Evolutionary conservation across 495 filamentous ascomycete species (phyloP), one percentile per base, ranked within the genome.

Genomic region (Alectoria sarmentosa): DNA sequence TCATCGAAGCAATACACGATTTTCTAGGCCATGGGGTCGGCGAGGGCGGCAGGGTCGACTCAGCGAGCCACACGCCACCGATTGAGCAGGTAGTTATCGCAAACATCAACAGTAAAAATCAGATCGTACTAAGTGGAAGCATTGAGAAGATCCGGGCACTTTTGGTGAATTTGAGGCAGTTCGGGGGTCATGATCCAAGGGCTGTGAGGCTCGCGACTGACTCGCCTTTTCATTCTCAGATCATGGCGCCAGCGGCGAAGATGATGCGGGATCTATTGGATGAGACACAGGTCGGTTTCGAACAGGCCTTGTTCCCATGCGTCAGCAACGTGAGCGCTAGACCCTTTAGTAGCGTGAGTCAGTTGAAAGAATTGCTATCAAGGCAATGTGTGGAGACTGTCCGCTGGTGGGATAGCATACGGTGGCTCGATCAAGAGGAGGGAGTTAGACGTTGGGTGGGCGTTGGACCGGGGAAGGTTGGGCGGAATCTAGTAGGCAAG

Each of bases 91-190:
- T 98, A 62, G 80, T 88, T 60, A 91, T 98, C 65, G 94, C 91
- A 37, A 98, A 98, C 70, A 86, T 96, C 75, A 98, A 98, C 75
- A 88, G 85, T 68, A 94, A 90, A 75, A 96, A 95, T 70, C 94
- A 98, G 73, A 95, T 98, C 70, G 94, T 98, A 62, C 78, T 98
- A 41, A 92, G 88, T 67, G 94, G 94, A 4, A 94, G 86, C 72
- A 86, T 98, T 49, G 86, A 89, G 69, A 80, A 85, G 63, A 96
- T 98, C 72, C 88, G 87, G 69, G 86, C 86, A 39, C 85, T 96
- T n/a, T 75, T 96, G 30, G 86, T 91, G 19, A 91, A 98, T 71
- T 79, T 98, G 62, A 81, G 94, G 58, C 90, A 96, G 71, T 98
- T 96, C 73, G 84, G 89, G 36, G 94, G 94, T 10, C 92, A 96